Conservation (phyloP, 495 filamentous ascomycete species). For the Penicillium roqueforti region DNA sequence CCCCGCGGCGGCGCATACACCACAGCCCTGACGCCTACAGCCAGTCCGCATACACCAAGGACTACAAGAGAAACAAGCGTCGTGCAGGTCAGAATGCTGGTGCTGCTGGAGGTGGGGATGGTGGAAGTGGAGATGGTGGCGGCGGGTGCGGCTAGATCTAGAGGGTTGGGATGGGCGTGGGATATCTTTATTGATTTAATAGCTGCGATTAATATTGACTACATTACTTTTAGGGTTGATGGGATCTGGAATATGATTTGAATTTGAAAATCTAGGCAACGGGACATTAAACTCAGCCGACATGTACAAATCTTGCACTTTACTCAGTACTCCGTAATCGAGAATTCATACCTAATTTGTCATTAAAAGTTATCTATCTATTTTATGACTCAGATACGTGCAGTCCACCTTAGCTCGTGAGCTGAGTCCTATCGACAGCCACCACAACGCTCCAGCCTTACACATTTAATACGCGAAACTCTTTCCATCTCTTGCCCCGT, state of each 20-base stretch:
- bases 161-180: background rate
- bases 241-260: background rate
- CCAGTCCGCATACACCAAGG: background rate
- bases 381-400: background rate
- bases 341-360: background rate
- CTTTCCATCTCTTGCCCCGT: constrained; percentile 20
- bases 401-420: background rate
- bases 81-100: background rate
- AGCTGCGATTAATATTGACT: background rate
- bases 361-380: no score
- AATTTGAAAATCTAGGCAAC: background rate
- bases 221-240: background rate
- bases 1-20: background rate
- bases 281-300: background rate
- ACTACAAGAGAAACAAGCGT: background rate
- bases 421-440: background rate
- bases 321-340: background rate
- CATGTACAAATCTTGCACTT: background rate
- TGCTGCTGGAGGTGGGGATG: background rate
- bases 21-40: background rate
- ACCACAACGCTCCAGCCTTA: background rate
- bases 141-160: background rate
- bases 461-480: constrained; percentile 31
- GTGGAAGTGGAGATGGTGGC: constrained; percentile 3
- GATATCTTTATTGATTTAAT: background rate